Evolutionary conservation across 1,284 basidiomycete genomes (phyloP).

Genomic region (Prillingera fragicola): DNA sequence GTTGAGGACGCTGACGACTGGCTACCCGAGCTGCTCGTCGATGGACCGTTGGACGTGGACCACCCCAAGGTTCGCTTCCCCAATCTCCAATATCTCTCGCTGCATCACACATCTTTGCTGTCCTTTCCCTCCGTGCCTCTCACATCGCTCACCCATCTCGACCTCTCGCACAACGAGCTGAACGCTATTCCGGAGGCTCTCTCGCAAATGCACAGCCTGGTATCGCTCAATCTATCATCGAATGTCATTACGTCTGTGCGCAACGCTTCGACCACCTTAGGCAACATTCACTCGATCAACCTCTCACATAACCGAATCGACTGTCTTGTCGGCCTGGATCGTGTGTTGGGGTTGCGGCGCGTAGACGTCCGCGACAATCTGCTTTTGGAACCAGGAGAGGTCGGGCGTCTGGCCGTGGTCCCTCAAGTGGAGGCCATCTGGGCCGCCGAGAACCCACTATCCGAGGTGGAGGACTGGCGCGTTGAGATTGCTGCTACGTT

Average conservation of each 20-base stretch:
- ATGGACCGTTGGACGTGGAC: neutral
- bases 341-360: slow-evolving; percentile 71
- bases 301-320: slow-evolving; percentile 81
- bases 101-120: slow-evolving; percentile 36
- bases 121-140: slow-evolving; percentile 58
- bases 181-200: slow-evolving; percentile 56
- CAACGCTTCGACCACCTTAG: slow-evolving; percentile 76
- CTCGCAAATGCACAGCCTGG: slow-evolving; percentile 65
- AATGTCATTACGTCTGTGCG: slow-evolving; percentile 96
- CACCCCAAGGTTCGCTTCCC: slow-evolving; percentile 34
- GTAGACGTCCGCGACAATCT: slow-evolving; percentile 80
- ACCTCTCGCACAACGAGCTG: slow-evolving; percentile 78
- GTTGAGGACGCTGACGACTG: slow-evolving; percentile 47
- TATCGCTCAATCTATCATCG: slow-evolving; percentile 81
- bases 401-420: slow-evolving; percentile 74
- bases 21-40: slow-evolving; percentile 37
- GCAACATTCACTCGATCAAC: slow-evolving; percentile 68
- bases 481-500: slow-evolving; percentile 75
- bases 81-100: slow-evolving; percentile 38
- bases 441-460: slow-evolving; percentile 73
- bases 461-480: slow-evolving; percentile 63
- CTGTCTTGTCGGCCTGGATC: slow-evolving; percentile 86
- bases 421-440: slow-evolving; percentile 71
- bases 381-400: slow-evolving; percentile 75
- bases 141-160: slow-evolving; percentile 81